phyloP scores from a whole-genome alignment of 805 yeast species.

The Teunomyces barrocoloradensis region DNA sequence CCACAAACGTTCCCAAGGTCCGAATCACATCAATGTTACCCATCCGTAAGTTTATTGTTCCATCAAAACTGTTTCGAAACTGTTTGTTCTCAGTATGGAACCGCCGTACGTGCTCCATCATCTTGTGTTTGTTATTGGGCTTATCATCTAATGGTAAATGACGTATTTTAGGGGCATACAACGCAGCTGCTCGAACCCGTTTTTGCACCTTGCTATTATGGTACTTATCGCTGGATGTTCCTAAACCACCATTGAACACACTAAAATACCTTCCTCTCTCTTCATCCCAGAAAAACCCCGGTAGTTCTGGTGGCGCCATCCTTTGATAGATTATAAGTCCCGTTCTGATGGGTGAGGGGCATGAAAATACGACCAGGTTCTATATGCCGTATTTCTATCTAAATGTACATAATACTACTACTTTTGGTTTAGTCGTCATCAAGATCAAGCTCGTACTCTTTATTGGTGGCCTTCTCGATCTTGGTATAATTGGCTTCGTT shows the following conservation, averaged over 20 bases:
- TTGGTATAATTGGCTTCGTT: slow-evolving; percentile 24
- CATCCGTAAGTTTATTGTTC: background rate
- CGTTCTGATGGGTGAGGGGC: background rate
- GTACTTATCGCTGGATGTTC: slow-evolving; percentile 15
- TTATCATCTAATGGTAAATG: too few relatives aligned
- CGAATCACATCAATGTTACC: background rate
- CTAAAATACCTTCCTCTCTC: slow-evolving; percentile 29
- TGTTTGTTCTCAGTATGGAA: background rate
- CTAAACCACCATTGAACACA: slow-evolving; percentile 29
- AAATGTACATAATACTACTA: background rate
- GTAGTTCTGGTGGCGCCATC: slow-evolving; percentile 19
- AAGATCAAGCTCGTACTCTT: slow-evolving; percentile 8
- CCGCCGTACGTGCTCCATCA: background rate
- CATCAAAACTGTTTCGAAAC: background rate
- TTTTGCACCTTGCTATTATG: slow-evolving; percentile 29
- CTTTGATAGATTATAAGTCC: too few relatives aligned
- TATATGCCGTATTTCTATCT: background rate
- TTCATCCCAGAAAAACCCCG: slow-evolving; percentile 33
- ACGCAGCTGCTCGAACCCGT: slow-evolving; percentile 15
- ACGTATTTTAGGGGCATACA: too few relatives aligned
- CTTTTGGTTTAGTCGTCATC: background rate
- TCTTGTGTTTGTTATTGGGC: too few relatives aligned
- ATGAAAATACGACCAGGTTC: background rate
- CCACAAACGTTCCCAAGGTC: background rate
- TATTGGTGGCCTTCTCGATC: slow-evolving; percentile 9